Evolutionary conservation across 352 stramenopile species (phyloP).

Genomic region (Aphanomyces invadans): DNA sequence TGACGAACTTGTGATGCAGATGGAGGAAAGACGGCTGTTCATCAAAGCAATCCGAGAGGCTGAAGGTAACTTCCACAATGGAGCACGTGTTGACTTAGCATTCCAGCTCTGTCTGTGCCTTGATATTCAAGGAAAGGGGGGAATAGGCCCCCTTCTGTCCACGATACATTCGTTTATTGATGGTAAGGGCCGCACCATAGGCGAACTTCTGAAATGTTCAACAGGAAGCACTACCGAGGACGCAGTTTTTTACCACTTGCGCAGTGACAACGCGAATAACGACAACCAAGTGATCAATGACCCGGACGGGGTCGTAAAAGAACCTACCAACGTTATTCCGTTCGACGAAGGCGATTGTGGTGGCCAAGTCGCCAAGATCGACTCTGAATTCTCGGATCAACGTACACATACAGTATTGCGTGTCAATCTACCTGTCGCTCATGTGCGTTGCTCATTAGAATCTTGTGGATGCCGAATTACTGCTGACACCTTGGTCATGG

Average conservation of each 20-base stretch:
- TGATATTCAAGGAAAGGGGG: not conserved
- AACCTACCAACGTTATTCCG: slow-evolving; percentile 16
- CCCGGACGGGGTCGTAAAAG: no score
- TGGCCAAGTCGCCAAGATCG: not conserved
- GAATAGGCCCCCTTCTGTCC: not conserved
- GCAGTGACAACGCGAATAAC: no score
- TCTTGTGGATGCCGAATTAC: not conserved
- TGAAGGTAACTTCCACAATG: not conserved
- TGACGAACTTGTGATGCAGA: no score
- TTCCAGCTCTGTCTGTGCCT: not conserved
- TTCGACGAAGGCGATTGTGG: not conserved
- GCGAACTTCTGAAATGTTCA: not conserved
- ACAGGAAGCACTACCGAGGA: not conserved
- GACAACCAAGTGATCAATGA: no score
- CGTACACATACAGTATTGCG: not conserved
- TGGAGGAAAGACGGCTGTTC: not conserved
- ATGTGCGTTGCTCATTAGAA: not conserved
- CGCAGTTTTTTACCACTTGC: not conserved
- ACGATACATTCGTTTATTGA: not conserved
- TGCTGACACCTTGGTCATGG: not conserved
- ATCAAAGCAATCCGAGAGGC: not conserved
- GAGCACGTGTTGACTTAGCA: not conserved
- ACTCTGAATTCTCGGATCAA: not conserved
- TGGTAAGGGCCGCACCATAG: no score
- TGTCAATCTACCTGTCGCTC: not conserved